phyloP scores from a whole-genome alignment of 1,284 basidiomycete species.

The Volvariella volvacea region DNA sequence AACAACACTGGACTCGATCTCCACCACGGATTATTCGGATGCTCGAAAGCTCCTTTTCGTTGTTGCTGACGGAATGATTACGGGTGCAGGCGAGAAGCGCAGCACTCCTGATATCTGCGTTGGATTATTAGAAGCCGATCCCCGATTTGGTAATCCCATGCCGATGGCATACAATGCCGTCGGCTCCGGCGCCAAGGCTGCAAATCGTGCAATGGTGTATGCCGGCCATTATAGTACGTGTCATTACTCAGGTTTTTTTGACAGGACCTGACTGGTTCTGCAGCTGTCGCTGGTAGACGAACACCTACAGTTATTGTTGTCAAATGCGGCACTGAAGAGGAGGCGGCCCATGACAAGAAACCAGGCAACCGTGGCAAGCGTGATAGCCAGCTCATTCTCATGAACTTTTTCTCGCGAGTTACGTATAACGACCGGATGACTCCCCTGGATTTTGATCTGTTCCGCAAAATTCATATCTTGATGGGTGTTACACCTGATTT shows the following conservation, averaged over 20 bases:
- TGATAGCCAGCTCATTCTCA: conserved; percentile 96
- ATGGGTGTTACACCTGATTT: conserved; percentile 99
- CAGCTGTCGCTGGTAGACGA: conserved; percentile 76
- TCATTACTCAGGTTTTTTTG: conserved; percentile 16
- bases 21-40: conserved; percentile 87
- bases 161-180: conserved; percentile 95
- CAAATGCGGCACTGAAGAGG: conserved; percentile 90
- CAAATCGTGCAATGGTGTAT: conserved; percentile 98
- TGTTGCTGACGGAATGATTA: conserved; percentile 99
- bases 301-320: conserved; percentile 96
- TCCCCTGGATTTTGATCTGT: conserved; percentile 96
- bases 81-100: conserved; percentile 89
- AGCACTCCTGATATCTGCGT: conserved; percentile 98
- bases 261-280: not conserved
- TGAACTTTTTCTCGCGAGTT: conserved; percentile 99
- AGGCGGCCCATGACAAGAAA: conserved; percentile 81
- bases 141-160: conserved; percentile 91
- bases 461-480: conserved; percentile 92
- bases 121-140: conserved; percentile 86
- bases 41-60: conserved; percentile 89
- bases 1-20: conserved; percentile 91
- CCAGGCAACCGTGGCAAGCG: conserved; percentile 98
- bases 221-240: conserved; percentile 97
- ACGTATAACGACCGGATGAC: conserved; percentile 99
- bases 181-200: conserved; percentile 81